Evolutionary conservation across 805 yeast genomes (phyloP).

Genomic region (Saturnispora ahearnii): DNA sequence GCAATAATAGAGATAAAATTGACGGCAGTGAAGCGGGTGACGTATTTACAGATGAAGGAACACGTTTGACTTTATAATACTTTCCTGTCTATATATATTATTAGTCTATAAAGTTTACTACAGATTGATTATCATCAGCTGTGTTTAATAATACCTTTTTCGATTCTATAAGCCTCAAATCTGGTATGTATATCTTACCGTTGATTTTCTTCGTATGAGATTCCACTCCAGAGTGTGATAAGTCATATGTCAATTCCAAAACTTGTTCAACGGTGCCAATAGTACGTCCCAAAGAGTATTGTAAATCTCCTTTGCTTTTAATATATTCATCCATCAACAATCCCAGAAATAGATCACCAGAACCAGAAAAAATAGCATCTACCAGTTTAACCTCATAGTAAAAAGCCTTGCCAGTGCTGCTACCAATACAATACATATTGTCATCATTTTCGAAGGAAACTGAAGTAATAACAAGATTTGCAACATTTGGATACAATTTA

Average conservation of each 20-base stretch:
- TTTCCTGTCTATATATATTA: neutral
- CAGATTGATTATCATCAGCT: neutral
- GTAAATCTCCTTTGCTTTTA: conserved; percentile 23
- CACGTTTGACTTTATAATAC: neutral
- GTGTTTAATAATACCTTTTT: conserved; percentile 21
- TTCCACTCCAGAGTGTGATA: conserved; percentile 9
- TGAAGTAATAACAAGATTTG: conserved; percentile 52
- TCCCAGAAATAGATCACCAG: conserved; percentile 67
- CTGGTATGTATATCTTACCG: conserved; percentile 30
- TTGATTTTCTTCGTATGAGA: conserved; percentile 6
- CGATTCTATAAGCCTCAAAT: conserved; percentile 37
- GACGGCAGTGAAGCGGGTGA: neutral
- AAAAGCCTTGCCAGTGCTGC: conserved; percentile 23
- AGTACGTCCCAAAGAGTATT: conserved; percentile 32
- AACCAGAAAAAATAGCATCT: conserved; percentile 58
- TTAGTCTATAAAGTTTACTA: conserved; percentile 4
- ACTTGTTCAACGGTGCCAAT: conserved; percentile 35
- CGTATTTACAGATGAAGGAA: neutral
- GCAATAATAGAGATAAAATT: neutral
- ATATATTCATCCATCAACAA: conserved; percentile 44
- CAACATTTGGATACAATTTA: conserved; percentile 32
- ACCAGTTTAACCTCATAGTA: conserved; percentile 39
- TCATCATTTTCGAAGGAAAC: conserved; percentile 27
- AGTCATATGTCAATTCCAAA: conserved; percentile 31
- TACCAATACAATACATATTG: conserved; percentile 35